These are phyloP conservation scores for Sindora glabra DNA, from an alignment of 306 rosid species.

Conservation along the genomic window DNA sequence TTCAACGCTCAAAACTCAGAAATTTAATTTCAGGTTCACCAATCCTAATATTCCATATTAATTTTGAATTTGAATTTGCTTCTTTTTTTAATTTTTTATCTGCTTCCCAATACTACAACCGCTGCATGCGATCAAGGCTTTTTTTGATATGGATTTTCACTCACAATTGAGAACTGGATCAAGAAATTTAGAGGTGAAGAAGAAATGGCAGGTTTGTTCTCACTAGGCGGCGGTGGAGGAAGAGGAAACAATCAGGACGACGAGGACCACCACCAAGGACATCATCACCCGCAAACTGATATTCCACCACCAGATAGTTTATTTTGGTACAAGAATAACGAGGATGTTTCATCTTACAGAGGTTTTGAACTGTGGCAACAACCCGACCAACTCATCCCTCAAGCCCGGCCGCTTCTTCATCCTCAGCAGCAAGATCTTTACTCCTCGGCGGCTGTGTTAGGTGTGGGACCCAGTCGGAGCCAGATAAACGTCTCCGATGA, in stretches of 20 bases:
- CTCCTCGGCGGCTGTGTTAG: constrained; percentile 47
- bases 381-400: constrained; percentile 32
- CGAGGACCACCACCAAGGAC: no score
- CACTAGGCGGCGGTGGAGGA: constrained; percentile 49
- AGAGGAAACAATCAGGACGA: constrained; percentile 23
- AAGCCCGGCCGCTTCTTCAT: constrained; percentile 31
- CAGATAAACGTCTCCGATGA: constrained; percentile 43
- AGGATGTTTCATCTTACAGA: constrained; percentile 41
- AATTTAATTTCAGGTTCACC: constrained; percentile 17
- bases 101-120: not conserved
- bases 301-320: constrained; percentile 39
- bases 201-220: constrained; percentile 85
- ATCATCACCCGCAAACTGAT: constrained; percentile 23
- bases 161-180: constrained; percentile 35
- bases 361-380: constrained; percentile 81
- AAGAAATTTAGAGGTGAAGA: constrained; percentile 6
- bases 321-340: constrained; percentile 53
- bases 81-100: no score
- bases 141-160: constrained; percentile 72
- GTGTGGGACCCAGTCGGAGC: constrained; percentile 54
- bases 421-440: constrained; percentile 75
- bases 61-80: not conserved
- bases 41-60: not conserved
- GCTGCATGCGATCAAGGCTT: constrained; percentile 20
- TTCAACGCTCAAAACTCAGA: constrained; percentile 7